Evolutionary conservation across 2,329 filamentous ascomycete genomes (phyloP).

Genomic region (Gyromitra esculenta): DNA sequence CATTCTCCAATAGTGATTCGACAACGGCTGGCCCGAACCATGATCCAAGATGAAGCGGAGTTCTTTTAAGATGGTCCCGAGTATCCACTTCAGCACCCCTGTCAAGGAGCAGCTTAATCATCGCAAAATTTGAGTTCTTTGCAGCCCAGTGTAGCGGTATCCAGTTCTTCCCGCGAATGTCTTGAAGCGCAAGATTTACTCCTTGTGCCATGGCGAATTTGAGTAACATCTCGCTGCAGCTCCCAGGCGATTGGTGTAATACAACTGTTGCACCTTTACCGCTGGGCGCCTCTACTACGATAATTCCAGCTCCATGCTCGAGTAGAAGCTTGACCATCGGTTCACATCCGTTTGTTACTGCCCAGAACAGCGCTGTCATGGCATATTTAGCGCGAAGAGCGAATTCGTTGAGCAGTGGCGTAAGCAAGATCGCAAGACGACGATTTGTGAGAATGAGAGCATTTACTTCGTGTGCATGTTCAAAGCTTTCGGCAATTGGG

Average conservation of each 20-base stretch:
- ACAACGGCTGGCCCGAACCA: conserved; percentile 35
- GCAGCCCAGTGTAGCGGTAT: conserved; percentile 48
- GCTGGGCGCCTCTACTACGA: conserved; percentile 34
- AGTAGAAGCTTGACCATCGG: conserved; percentile 37
- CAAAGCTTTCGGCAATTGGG: conserved; percentile 37
- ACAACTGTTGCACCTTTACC: conserved; percentile 28
- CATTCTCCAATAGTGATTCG: conserved; percentile 30
- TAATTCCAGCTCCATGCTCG: conserved; percentile 21
- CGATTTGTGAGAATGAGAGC: conserved; percentile 36
- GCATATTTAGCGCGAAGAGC: conserved; percentile 39
- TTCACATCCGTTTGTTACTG: conserved; percentile 32
- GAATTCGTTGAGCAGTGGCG: conserved; percentile 40
- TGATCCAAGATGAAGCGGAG: conserved; percentile 36
- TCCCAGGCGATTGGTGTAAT: conserved; percentile 29
- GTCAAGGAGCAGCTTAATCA: conserved; percentile 41
- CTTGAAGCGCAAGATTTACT: conserved; percentile 35
- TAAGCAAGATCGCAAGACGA: conserved; percentile 40
- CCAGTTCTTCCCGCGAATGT: conserved; percentile 24
- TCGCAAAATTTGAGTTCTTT: conserved; percentile 20
- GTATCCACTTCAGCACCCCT: conserved; percentile 38
- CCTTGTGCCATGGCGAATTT: conserved; percentile 35
- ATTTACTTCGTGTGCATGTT: conserved; percentile 32
- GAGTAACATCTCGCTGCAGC: conserved; percentile 31
- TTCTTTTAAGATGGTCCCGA: conserved; percentile 35
- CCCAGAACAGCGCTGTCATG: conserved; percentile 41